These are phyloP conservation scores for Plantago ovata DNA, from an alignment of 257 asterid species.

Conservation along the genomic window DNA sequence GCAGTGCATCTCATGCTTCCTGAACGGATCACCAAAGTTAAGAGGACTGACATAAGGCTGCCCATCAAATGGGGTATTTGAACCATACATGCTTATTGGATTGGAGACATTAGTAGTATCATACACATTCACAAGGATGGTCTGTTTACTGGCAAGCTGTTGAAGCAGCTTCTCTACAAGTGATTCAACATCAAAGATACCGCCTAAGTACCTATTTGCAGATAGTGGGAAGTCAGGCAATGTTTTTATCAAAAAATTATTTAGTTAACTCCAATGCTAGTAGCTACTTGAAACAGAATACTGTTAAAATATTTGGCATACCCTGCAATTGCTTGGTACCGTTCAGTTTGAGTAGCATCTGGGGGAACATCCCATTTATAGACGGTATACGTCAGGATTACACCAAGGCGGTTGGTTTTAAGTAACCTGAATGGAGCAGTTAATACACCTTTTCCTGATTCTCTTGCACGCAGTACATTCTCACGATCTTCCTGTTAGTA, in stretches of 20 bases:
- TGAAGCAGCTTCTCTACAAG: constrained; percentile 96
- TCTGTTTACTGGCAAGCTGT: constrained; percentile 96
- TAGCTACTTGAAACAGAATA: constrained; percentile 6
- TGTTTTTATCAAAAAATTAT: not conserved
- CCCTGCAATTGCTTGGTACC: constrained; percentile 86
- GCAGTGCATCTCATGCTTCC: constrained; percentile 99
- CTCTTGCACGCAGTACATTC: constrained; percentile 91
- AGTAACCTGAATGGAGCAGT: constrained; percentile 95
- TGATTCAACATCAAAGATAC: constrained; percentile 92
- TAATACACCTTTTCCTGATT: constrained; percentile 94
- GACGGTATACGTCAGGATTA: constrained; percentile 92
- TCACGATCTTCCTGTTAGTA: constrained; percentile 91
- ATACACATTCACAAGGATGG: constrained; percentile 83
- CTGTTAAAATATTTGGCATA: constrained; percentile 15
- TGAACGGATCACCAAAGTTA: constrained; percentile 90
- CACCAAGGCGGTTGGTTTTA: constrained; percentile 92
- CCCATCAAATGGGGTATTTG: constrained; percentile 47
- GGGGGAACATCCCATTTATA: constrained; percentile 69
- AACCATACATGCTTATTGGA: constrained; percentile 92
- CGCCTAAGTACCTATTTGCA: constrained; percentile 87
- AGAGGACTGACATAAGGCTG: constrained; percentile 62
- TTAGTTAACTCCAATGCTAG: constrained; percentile 3
- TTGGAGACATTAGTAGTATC: constrained; percentile 67
- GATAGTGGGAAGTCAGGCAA: constrained; percentile 11
- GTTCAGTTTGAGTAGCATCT: constrained; percentile 64